Base-by-base conservation (phyloP, 768 basidiomycete species). In the Phanerodontia chrysosporium region DNA sequence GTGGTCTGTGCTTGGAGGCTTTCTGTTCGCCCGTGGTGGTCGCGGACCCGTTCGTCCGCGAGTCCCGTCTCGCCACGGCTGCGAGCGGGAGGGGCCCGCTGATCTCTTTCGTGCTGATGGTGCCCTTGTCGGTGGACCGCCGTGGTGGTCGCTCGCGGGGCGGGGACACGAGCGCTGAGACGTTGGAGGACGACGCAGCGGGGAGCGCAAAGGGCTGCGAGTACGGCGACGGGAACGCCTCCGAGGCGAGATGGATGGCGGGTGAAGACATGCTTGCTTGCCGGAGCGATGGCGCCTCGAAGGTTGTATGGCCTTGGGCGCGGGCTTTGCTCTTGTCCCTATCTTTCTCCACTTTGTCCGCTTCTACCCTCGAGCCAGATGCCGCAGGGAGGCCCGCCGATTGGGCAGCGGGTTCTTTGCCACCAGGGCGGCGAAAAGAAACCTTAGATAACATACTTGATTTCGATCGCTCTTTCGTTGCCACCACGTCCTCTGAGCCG, bases 221-320 rank as follows among this genome's bases (percentile, higher is more conserved):
- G 66, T 76, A 79, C n/a, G 80, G 77, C 35, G 84, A 82, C 52
- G 81, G 79, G 52, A 78, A 66, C 32, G 81, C 75, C 72, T 81
- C 79, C 27, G 84, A 83, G 52, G 81, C 81, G 57, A 86, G 78
- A 66, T 87, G 85, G 45, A 92, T 71, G 28, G 85, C 80, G 55
- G 90, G 89, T 22, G 88, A 89, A 58, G 89, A 91, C 77, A 87
- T 79, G 49, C 90, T 88, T 39, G 82, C 89, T 61, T 80, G 80
- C 57, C 83, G 80, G 60, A 90, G 72, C 36, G 87, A 88, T 45
- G 88, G 88, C 45, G 83, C 78, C 60, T 80, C 73, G 74, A 83
- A 90, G 69, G 77, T 80, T 51, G 82, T 79, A 67, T 77, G 78
- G 51, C 83, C 84, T 49, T 83, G 79, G 60, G 75, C 72, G 67